Evolutionary conservation across 1,284 basidiomycete genomes (phyloP).

Genomic region (Fistulinella cinereoalba): DNA sequence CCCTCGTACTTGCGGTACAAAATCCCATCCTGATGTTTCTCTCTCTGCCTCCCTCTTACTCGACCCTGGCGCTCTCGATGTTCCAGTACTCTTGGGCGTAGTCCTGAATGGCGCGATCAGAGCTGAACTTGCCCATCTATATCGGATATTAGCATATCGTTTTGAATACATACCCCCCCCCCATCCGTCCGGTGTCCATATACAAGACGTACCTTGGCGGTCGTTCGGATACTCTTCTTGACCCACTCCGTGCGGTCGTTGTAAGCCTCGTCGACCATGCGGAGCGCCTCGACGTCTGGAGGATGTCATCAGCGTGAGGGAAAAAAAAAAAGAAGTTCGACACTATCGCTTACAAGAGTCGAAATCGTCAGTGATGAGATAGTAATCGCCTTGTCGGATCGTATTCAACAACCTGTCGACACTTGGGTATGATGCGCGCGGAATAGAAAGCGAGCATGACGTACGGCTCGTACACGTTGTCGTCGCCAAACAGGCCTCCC

Average conservation of each 20-base stretch:
- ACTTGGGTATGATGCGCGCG: no score
- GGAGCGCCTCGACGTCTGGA: constrained; percentile 73
- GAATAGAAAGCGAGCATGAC: constrained; percentile 26
- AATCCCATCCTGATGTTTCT: background rate
- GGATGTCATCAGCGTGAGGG: background rate
- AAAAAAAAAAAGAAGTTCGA: background rate
- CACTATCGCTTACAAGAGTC: constrained; percentile 69
- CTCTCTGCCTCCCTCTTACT: constrained; percentile 10
- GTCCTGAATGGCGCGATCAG: constrained; percentile 85
- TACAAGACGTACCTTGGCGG: constrained; percentile 61
- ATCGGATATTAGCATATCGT: constrained; percentile 10
- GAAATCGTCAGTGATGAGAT: constrained; percentile 86
- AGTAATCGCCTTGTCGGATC: constrained; percentile 76
- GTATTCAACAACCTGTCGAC: constrained; percentile 60
- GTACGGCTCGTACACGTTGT: constrained; percentile 72
- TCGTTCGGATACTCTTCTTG: constrained; percentile 85
- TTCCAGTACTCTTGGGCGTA: constrained; percentile 85
- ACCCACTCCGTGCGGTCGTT: constrained; percentile 80
- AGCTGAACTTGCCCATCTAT: constrained; percentile 94
- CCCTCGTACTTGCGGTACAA: background rate
- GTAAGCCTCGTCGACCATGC: constrained; percentile 86
- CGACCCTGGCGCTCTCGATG: constrained; percentile 48
- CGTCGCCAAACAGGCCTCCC: constrained; percentile 74
- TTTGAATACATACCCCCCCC: constrained; percentile 13
- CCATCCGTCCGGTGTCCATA: no score